phyloP scores from a whole-genome alignment of 1,284 basidiomycete genomes.

The Puccinia horiana region DNA sequence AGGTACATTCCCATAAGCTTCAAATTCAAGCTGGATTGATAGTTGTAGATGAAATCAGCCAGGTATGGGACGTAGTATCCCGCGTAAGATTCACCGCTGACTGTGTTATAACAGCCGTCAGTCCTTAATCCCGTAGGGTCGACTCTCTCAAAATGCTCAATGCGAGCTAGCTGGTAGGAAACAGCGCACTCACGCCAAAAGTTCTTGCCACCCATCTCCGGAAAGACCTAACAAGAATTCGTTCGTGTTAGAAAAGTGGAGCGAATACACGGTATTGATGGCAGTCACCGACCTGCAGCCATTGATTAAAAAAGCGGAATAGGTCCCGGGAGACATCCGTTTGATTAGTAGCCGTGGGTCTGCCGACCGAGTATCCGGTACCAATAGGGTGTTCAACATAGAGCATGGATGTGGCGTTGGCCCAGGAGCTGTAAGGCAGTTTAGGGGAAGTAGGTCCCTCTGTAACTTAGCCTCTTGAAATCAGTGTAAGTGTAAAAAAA shows the following conservation, averaged over 20 bases:
- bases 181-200: slow-evolving; percentile 36
- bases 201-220: slow-evolving; percentile 41
- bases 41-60: slow-evolving; percentile 40
- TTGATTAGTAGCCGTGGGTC: slow-evolving; percentile 25
- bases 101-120: background rate
- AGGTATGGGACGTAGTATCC: slow-evolving; percentile 45
- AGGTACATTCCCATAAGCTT: slow-evolving; percentile 36
- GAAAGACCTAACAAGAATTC: slow-evolving; percentile 30
- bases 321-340: slow-evolving; percentile 42
- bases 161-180: background rate
- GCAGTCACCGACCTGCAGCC: slow-evolving; percentile 1
- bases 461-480: background rate
- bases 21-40: slow-evolving; percentile 26
- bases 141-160: background rate
- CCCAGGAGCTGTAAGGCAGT: slow-evolving; percentile 29
- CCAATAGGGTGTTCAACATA: slow-evolving; percentile 47
- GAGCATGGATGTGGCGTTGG: slow-evolving; percentile 37
- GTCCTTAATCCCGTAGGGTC: background rate
- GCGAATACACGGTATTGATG: too few relatives aligned
- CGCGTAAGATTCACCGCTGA: slow-evolving; percentile 45
- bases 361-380: slow-evolving; percentile 40
- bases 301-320: slow-evolving; percentile 42
- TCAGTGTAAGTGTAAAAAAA: background rate
- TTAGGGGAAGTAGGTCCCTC: background rate
- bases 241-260: background rate